Evolutionary conservation across 2,329 filamentous ascomycete species (phyloP), one percentile per base, ranked within the genome.

Genomic region (Xylariales sp.): DNA sequence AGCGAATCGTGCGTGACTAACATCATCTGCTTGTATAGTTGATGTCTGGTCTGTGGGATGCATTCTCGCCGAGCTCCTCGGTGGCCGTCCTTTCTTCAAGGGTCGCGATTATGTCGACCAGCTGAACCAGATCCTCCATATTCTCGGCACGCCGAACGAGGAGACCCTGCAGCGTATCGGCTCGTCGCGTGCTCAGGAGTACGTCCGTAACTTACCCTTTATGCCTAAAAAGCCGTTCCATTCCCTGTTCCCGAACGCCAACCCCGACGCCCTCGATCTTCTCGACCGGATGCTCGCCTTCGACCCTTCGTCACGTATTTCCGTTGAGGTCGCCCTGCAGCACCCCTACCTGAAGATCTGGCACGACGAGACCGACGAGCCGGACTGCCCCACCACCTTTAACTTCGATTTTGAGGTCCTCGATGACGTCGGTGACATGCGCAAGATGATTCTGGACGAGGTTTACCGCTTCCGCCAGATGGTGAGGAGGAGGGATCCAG

Each of bases 21-120:
- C n/a, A n/a, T n/a, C n/a, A n/a, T n/a, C n/a, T n/a, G n/a, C n/a
- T n/a, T n/a, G n/a, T 38, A n/a, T 28, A 97, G 91, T 98, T 66
- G 93, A 98, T 61, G 91, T 98, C 23, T 98, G 93, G 93, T 98
- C 93, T 7, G 91, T 98, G 29, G 93, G 93, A 44, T 98, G 93
- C 60, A 98, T 98, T 55, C 78, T 98, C 38, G 93, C 93, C 38
- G 93, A 98, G 65, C 81, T 98, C 11, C 81, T 98, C 24, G 93
- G 93, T 46, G 91, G 93, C 43, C 86, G 94, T 43, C 93, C 93
- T 29, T 98, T 98, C 76, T 97, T 98, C 77, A 98, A 98, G 70
- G 93, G 93, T 41, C 87, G 93, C 45, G 93, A 98, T 70, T 98
- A 98, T 58, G 93, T 98, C 63, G 93, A 98, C 67, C 93, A 98